A percentile compares a stretch with the other conserved stretches of the same genome.
These are phyloP conservation scores for Dendrobium chrysotoxum DNA, from an alignment of 106 monocot species.

Conservation along the genomic window DNA sequence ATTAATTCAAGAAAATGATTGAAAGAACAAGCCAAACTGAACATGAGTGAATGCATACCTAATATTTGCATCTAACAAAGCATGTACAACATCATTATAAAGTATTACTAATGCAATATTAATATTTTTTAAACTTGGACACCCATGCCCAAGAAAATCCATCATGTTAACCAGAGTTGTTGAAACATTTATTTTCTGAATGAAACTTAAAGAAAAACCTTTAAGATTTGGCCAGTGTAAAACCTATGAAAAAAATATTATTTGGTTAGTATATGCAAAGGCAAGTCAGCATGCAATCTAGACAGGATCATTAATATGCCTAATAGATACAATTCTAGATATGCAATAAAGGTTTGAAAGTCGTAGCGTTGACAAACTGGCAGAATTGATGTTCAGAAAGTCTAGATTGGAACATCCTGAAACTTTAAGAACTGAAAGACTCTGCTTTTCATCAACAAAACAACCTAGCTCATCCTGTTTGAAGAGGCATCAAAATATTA, in stretches of 20 bases:
- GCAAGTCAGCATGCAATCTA: neutral
- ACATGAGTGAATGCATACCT: conserved; percentile 37
- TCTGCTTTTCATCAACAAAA: conserved; percentile 82
- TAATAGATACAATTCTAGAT: conserved; percentile 54
- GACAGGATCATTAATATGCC: neutral
- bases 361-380: conserved; percentile 72
- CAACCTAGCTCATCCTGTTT: conserved; percentile 70
- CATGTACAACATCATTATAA: conserved; percentile 76
- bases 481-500: no score
- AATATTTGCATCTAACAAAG: conserved; percentile 64
- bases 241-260: conserved; percentile 5
- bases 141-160: conserved; percentile 60
- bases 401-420: conserved; percentile 75
- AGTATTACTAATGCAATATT: conserved; percentile 64
- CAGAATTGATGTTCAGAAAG: conserved; percentile 63
- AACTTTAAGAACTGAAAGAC: conserved; percentile 67
- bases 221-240: no score
- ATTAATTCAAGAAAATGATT: neutral
- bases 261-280: neutral
- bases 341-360: conserved; percentile 79
- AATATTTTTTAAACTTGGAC: conserved; percentile 56
- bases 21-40: neutral
- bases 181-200: conserved; percentile 75
- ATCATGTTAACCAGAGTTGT: conserved; percentile 66
- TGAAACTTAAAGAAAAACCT: no score